Percentiles rank a stretch among this genome's conserved stretches.
Conservation (phyloP, 257 asterid species). For the Jacaranda mimosifolia region DNA sequence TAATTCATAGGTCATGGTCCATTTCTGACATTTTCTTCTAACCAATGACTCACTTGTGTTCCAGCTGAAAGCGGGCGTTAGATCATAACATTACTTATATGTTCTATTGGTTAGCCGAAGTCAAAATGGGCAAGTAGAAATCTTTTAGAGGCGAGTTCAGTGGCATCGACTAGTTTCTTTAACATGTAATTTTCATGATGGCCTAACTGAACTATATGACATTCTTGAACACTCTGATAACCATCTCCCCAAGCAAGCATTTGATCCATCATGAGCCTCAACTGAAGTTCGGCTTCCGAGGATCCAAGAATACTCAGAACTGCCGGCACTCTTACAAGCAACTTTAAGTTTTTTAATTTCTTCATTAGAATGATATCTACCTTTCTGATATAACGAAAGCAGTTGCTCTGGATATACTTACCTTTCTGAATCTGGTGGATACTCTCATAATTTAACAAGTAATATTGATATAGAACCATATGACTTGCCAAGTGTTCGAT, state of each 20-base stretch:
- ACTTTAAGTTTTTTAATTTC: not conserved
- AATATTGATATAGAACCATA: not conserved
- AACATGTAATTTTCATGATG: too few species aligned
- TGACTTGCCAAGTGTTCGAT: not conserved
- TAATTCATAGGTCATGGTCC: not conserved
- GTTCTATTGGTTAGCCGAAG: too few species aligned
- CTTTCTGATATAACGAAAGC: not conserved
- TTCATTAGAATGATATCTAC: not conserved
- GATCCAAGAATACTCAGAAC: not conserved
- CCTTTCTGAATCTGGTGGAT: not conserved
- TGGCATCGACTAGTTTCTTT: too few species aligned
- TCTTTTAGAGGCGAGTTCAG: too few species aligned
- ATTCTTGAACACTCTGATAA: constrained; percentile 27
- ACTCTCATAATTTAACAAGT: not conserved
- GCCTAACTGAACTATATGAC: not conserved
- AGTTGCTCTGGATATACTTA: not conserved
- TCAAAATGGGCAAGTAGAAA: too few species aligned
- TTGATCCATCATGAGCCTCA: constrained; percentile 1
- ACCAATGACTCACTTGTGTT: too few species aligned
- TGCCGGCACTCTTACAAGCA: not conserved
- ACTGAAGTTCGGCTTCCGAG: constrained; percentile 17
- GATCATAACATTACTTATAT: too few species aligned
- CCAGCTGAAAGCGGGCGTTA: too few species aligned
- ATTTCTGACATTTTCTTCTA: too few species aligned
- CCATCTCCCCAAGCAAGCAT: not conserved